Evolutionary conservation across 805 yeast genomes (phyloP).

Genomic region (Teunomyces panamensis): DNA sequence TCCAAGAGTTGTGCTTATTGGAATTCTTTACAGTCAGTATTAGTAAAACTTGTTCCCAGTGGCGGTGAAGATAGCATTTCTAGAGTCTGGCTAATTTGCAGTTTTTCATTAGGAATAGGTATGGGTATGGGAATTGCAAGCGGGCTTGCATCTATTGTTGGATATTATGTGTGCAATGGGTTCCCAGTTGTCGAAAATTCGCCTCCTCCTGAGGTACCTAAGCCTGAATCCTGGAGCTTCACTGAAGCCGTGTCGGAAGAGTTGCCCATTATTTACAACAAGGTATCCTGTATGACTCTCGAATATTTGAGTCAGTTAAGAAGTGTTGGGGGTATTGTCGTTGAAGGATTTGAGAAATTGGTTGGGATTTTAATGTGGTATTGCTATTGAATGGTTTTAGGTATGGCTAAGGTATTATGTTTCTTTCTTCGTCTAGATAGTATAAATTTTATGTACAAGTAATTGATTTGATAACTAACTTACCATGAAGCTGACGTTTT

Average conservation of each 20-base stretch:
- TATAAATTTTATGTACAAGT: slow-evolving; percentile 4
- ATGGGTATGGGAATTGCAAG: slow-evolving; percentile 30
- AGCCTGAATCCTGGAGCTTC: not conserved
- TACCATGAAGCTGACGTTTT: slow-evolving; percentile 67
- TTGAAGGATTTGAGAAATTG: slow-evolving; percentile 25
- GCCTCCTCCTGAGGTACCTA: not conserved
- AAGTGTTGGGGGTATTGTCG: slow-evolving; percentile 11
- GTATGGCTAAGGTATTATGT: not conserved
- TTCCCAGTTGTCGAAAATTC: not conserved
- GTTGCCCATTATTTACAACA: not conserved
- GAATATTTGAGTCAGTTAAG: not conserved
- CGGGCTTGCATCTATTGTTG: slow-evolving; percentile 20
- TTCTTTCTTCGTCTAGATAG: not conserved
- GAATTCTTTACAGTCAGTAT: slow-evolving; percentile 13
- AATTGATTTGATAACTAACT: slow-evolving; percentile 22
- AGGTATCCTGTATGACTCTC: not conserved
- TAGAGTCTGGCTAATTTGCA: slow-evolving; percentile 24
- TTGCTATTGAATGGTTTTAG: slow-evolving; percentile 6
- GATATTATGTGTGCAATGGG: slow-evolving; percentile 1
- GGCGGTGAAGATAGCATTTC: slow-evolving; percentile 1
- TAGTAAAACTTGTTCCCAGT: slow-evolving; percentile 10
- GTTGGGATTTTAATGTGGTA: slow-evolving; percentile 6
- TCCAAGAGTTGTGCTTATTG: slow-evolving; percentile 24
- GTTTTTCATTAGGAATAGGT: slow-evolving; percentile 38
- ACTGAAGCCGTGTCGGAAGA: not conserved